phyloP scores from a whole-genome alignment of 768 basidiomycete genomes.

The Boletus rex-veris region DNA sequence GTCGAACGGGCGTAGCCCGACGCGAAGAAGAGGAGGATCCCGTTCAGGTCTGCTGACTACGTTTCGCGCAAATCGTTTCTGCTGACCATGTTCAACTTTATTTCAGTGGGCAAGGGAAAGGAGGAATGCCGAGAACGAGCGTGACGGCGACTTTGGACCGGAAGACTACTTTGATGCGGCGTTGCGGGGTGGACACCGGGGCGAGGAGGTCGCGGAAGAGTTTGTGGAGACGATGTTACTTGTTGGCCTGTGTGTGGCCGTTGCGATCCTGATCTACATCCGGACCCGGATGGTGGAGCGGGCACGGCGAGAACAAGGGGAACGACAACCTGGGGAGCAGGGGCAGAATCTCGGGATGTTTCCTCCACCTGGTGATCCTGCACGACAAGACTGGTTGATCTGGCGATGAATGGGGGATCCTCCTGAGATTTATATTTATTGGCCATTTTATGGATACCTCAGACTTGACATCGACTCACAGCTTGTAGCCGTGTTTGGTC shows the following conservation, averaged over 20 bases:
- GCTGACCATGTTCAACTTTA: slow-evolving; percentile 6
- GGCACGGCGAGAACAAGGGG: slow-evolving; percentile 60
- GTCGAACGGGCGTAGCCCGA: slow-evolving; percentile 42
- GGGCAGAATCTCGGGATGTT: slow-evolving; percentile 45
- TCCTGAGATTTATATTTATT: slow-evolving; percentile 4
- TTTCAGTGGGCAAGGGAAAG: slow-evolving; percentile 75
- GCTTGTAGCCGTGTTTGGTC: slow-evolving; percentile 20
- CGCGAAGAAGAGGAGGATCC: slow-evolving; percentile 64
- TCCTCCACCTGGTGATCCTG: slow-evolving; percentile 62
- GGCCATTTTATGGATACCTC: neutral
- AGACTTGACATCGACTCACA: neutral
- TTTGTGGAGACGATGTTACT: slow-evolving; percentile 79
- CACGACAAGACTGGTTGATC: slow-evolving; percentile 63
- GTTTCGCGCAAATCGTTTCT: neutral
- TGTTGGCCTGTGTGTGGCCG: slow-evolving; percentile 65
- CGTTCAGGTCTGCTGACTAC: slow-evolving; percentile 51
- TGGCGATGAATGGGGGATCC: slow-evolving; percentile 30
- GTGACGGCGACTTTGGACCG: slow-evolving; percentile 70
- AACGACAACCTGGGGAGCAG: slow-evolving; percentile 35
- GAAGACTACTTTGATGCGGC: slow-evolving; percentile 82
- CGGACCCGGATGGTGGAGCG: slow-evolving; percentile 75
- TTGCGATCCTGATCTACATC: slow-evolving; percentile 74
- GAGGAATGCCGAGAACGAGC: slow-evolving; percentile 66
- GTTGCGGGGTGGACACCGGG: slow-evolving; percentile 54
- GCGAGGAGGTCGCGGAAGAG: slow-evolving; percentile 65